Evolutionary conservation across 1,284 basidiomycete species (phyloP), one percentile per base, ranked within the genome.

Genomic region (Quambalaria eucalypti): DNA sequence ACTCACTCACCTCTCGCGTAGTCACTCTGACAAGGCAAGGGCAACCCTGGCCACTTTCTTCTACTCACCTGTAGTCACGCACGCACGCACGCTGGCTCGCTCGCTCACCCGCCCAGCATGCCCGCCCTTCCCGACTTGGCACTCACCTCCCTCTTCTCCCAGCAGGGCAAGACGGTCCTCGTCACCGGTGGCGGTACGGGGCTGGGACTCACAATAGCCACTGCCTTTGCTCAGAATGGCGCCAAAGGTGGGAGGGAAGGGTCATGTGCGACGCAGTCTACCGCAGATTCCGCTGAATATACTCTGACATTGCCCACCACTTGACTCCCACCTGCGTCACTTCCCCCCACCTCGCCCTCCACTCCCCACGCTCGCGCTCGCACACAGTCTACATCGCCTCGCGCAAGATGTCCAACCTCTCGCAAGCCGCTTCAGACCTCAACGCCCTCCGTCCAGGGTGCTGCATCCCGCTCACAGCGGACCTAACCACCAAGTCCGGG

Each of bases 111-210:
- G n/a, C n/a, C n/a, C n/a, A n/a, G n/a, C n/a, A n/a, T n/a, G n/a
- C n/a, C n/a, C n/a, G n/a, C n/a, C n/a, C 14, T 54, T 6, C 50
- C 54, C 16, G 52, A 55, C 52, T 40, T 55, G 25, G 14, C 50
- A 8, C 16, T 39, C 16, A 31, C 30, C 26, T 14, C 29, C 7
- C 31, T 56, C 36, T 56, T 56, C 40, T 16, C 26, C 21, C 36
- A 54, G 25, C 25, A 55, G n/a, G 55, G 50, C 12, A 56, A 56
- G 44, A 21, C 21, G 36, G 48, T 31, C 4, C 26, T 57, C 12
- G 39, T 54, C 28, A 57, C 51, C 2, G 55, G 56, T 12, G 56
- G 52, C 47, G 56, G 56, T 16, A 58, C 56, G 7, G 56, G 56
- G 9, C 21, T 58, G 19, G 56, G 56, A 3, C 33, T 40, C 5